Base-by-base conservation (phyloP, 1,284 basidiomycete genomes). In the Apiotrichum gamsii region DNA sequence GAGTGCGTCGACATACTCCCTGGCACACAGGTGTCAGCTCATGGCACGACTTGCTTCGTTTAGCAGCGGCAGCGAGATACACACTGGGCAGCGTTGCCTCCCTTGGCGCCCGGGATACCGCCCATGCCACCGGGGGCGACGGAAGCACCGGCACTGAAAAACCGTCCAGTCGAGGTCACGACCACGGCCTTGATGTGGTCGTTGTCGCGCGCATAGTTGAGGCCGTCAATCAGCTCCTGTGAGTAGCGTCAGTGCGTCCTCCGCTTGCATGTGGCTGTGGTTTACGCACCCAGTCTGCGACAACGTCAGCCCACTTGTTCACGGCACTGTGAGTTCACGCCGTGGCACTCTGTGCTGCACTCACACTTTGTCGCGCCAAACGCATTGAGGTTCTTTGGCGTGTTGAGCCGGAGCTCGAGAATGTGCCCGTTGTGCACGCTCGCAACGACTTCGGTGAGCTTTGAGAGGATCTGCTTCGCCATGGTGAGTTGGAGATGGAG, bases 321-420 rank as follows among this genome's bases (percentile, higher is more conserved):
- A 18, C 32, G n/a, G 5, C 1, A 16, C n/a, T 20, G 3, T 13
- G 8, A 6, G 3, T 20, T 11, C 39, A 28, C 19, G 31, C 23
- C 15, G 20, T 16, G n/a, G 23, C n/a, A n/a, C n/a, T n/a, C n/a
- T n/a, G n/a, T n/a, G n/a, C n/a, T n/a, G n/a, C n/a, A 40, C 49
- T 31, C 14, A 52, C 51, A 54, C 43, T 51, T 51, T 18, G 32
- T 37, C 2, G 30, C 38, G 10, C 39, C 39, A 20, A 54, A 51
- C 9, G 43, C 36, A 37, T 54, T 54, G 32, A 54, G 52, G 52
- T 54, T 28, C 43, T 48, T 16, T 28, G 52, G 52, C 28, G 52
- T 54, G 49, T 54, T 54, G 25, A 54, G 52, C 18, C 49, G 49
- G 13, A 54, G 52, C 46, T 54, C 52, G n/a, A 54, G 52, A 25